Percentiles rank a stretch among this genome's conserved stretches.
Conservation (phyloP, 768 basidiomycete genomes). For the Serendipita sp. region DNA sequence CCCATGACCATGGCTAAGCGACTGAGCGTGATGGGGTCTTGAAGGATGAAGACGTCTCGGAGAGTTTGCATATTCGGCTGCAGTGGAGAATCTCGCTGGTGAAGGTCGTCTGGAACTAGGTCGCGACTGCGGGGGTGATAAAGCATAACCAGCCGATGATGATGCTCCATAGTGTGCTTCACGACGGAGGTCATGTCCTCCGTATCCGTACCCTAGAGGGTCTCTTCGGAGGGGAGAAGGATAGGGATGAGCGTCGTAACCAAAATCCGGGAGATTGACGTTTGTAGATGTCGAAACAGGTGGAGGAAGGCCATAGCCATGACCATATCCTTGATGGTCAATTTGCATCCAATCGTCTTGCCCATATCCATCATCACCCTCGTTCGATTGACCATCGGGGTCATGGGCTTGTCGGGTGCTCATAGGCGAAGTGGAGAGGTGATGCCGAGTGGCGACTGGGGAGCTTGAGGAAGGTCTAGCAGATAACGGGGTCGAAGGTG, state of each 20-base stretch:
- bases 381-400: background rate
- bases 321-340: background rate
- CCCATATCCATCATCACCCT: background rate
- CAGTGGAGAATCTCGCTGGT: background rate
- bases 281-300: background rate
- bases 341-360: background rate
- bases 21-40: too few relatives aligned
- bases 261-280: background rate
- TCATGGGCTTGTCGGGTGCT: background rate
- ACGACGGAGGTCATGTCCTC: background rate
- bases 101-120: background rate
- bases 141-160: background rate
- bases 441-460: background rate
- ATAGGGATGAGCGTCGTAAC: background rate
- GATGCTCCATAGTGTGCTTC: too few relatives aligned
- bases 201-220: background rate
- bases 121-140: background rate
- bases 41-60: background rate
- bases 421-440: background rate
- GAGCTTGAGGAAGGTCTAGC: background rate
- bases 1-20: background rate
- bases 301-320: background rate
- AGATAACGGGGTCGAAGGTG: background rate
- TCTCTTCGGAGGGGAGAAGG: background rate
- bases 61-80: background rate